Evolutionary conservation across 2,329 filamentous ascomycete species (phyloP).

Genomic region (Colletotrichum cuscutae): DNA sequence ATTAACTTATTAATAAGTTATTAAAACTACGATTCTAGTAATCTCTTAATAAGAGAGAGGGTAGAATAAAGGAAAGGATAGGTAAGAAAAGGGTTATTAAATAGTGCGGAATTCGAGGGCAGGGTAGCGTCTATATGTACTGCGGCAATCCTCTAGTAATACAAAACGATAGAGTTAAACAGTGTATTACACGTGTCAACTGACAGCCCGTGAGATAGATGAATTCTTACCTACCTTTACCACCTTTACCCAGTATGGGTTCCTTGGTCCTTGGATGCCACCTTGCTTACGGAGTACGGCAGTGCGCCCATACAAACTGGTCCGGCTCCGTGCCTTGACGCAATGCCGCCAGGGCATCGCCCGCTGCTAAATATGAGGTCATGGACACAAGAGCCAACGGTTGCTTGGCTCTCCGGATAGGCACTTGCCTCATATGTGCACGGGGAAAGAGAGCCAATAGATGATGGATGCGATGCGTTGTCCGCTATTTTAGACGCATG

Average conservation of each 20-base stretch:
- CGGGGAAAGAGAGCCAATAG: not conserved
- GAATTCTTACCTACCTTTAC: not conserved
- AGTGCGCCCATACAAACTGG: not conserved
- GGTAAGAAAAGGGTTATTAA: no score
- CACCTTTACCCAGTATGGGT: not conserved
- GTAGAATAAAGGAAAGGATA: no score
- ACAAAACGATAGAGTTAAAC: no score
- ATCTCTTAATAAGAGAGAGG: no score
- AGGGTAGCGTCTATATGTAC: no score
- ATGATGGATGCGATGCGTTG: not conserved
- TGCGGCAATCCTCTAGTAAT: no score
- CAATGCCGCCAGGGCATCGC: not conserved
- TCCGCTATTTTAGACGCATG: not conserved
- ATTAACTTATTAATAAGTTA: no score
- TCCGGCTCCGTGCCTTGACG: slow-evolving; percentile 1
- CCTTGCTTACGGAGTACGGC: not conserved
- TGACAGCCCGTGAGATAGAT: not conserved
- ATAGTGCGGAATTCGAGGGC: no score
- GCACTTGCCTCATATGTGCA: no score
- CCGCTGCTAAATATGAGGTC: not conserved
- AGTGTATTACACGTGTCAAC: slow-evolving; percentile 5
- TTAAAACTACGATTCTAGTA: no score
- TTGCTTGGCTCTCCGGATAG: not conserved
- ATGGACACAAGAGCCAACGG: not conserved
- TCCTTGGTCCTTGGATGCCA: not conserved